Percentiles rank a stretch among this genome's conserved stretches.
phyloP scores from a whole-genome alignment of 768 basidiomycete genomes.

The Gautieria morchelliformis region DNA sequence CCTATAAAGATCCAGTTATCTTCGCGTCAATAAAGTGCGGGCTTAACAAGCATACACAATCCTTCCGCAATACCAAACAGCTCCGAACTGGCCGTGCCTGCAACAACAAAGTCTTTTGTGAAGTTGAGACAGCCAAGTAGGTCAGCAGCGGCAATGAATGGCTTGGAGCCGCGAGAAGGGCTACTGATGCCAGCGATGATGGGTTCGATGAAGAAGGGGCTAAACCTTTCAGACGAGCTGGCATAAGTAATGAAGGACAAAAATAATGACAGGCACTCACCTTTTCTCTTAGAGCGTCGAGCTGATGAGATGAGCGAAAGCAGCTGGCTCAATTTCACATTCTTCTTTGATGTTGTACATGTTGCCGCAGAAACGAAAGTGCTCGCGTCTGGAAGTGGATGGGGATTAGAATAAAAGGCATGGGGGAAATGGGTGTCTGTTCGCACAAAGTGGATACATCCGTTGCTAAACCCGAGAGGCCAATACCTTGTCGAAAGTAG shows the following conservation, averaged over 20 bases:
- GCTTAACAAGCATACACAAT: no score
- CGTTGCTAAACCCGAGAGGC: constrained; percentile 85
- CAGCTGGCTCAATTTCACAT: constrained; percentile 90
- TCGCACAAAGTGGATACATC: constrained; percentile 84
- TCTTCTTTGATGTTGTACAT: constrained; percentile 99
- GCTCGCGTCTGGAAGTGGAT: constrained; percentile 61
- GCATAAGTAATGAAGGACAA: not conserved
- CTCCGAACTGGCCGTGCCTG: no score
- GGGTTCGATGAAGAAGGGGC: constrained; percentile 94
- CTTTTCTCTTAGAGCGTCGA: constrained; percentile 93
- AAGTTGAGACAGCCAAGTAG: constrained; percentile 89
- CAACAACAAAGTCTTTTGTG: constrained; percentile 94
- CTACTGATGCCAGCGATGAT: constrained; percentile 82
- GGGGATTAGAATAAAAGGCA: constrained; percentile 39
- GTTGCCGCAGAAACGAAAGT: constrained; percentile 89
- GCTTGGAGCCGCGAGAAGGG: no score
- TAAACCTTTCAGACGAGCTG: constrained; percentile 40
- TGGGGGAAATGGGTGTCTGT: constrained; percentile 19
- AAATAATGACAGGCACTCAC: no score
- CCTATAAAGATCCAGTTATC: no score
- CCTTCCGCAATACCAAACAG: no score
- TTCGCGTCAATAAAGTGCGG: no score
- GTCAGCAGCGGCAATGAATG: constrained; percentile 92
- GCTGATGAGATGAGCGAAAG: constrained; percentile 90
- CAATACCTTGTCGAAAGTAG: constrained; percentile 92